Evolutionary conservation across 2,329 filamentous ascomycete genomes (phyloP).

Genomic region (Plectosphaerella plurivora): DNA sequence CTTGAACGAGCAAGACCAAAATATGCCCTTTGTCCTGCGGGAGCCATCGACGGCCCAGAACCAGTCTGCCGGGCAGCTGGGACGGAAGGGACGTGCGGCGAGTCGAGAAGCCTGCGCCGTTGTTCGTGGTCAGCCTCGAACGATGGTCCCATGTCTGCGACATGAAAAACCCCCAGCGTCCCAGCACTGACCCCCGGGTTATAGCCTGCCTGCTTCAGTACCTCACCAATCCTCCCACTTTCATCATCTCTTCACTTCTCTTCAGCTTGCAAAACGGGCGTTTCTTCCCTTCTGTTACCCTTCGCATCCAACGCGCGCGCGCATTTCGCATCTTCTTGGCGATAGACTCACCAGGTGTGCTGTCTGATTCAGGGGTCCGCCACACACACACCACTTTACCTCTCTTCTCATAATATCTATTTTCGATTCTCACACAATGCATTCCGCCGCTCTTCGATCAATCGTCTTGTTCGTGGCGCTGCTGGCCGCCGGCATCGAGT

Average conservation of each 20-base stretch:
- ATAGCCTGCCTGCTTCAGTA: background rate
- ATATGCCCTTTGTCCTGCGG: too few species aligned
- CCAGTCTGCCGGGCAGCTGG: too few species aligned
- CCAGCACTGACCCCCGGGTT: background rate
- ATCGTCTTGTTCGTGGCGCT: slow-evolving; percentile 9
- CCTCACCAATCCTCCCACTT: background rate
- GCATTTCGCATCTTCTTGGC: background rate
- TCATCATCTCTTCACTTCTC: background rate
- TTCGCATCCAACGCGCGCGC: slow-evolving; percentile 5
- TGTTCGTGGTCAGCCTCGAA: background rate
- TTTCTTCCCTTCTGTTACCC: background rate
- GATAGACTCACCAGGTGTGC: slow-evolving; percentile 1
- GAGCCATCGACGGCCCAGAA: too few species aligned
- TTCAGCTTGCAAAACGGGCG: background rate
- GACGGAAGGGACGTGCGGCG: too few species aligned
- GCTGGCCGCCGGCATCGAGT: slow-evolving; percentile 17
- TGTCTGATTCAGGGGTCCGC: background rate
- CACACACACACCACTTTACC: background rate
- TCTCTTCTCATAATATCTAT: background rate
- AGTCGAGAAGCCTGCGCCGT: too few species aligned
- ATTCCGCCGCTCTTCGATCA: slow-evolving; percentile 7
- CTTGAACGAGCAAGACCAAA: too few species aligned
- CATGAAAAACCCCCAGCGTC: slow-evolving; percentile 1
- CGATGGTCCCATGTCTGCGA: background rate
- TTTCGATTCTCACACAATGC: slow-evolving; percentile 2